Base-by-base conservation (phyloP, 1,139 yeast genomes). In the Pichia sp. region DNA sequence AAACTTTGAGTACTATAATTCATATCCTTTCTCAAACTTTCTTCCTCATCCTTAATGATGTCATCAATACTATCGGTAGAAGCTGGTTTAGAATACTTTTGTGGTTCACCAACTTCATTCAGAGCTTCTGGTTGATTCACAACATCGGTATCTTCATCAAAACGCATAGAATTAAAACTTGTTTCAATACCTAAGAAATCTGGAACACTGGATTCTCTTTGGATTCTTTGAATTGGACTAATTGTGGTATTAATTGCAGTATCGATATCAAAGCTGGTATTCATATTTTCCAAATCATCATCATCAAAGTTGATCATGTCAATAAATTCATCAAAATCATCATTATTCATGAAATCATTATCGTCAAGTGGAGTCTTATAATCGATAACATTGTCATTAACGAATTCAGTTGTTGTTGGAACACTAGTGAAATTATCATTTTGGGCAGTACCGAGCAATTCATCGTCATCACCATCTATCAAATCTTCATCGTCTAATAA, bases 301-400 rank as follows among this genome's bases (percentile, higher is more conserved):
- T 68, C 76, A 20, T 76, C 89, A 57, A 83, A 79, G 60, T 83
- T 81, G 43, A 85, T 79, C 59, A 78, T 77, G 52, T 81, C 84
- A 38, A 84, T 77, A 56, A 84, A 79, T 56, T 83, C 90, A 68
- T 75, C 71, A 21, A 76, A 63, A 39, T 75, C 79, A 5, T 53
- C 53, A 10, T 54, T 38, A 20, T 48, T 40, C 12, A 24, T 24
- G 10, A 24, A 24, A 24, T 10, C 27, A 8, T 7, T 24, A 10
- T 24, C 27, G 27, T 24, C 27, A 24, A 24, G 7, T 24, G 27
- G 10, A 24, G 27, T 24, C 27, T 24, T 24, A 10, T 24, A 24
- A 24, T 24, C 27, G 27, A 24, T 24, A 24, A n/a, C n/a, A n/a
- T 22, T n/a, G 21, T 14, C 11, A 11, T 10, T 28, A 37, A 2